A percentile compares a stretch with the other conserved stretches of the same genome.
Evolutionary conservation across 148 eudicot species (phyloP).

Genomic region (Salicornia ramosissima): DNA sequence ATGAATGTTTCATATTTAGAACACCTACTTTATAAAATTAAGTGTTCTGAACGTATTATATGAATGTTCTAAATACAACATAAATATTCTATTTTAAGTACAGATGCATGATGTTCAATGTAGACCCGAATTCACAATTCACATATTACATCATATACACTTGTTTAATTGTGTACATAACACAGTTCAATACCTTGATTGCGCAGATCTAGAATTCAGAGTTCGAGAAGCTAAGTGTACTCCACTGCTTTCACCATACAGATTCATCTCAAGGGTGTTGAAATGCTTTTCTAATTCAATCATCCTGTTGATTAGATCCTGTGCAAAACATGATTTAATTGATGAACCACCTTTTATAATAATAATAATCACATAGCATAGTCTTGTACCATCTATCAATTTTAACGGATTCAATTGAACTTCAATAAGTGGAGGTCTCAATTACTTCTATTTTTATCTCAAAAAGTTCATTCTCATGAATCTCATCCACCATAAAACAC

Average conservation of each 20-base stretch:
- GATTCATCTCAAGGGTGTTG: slow-evolving; percentile 69
- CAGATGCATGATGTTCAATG: no score
- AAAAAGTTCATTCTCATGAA: no score
- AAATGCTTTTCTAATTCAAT: slow-evolving; percentile 85
- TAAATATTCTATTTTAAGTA: no score
- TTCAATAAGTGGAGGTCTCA: no score
- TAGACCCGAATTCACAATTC: no score
- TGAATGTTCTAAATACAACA: no score
- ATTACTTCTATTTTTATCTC: no score
- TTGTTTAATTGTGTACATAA: background rate
- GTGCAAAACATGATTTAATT: slow-evolving; percentile 13
- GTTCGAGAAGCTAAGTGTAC: slow-evolving; percentile 35
- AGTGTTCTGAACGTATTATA: no score
- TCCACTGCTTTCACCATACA: slow-evolving; percentile 57
- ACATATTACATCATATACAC: background rate
- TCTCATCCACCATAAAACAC: no score
- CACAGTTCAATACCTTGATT: slow-evolving; percentile 53
- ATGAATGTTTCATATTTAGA: no score
- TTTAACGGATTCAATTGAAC: background rate
- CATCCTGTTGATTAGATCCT: slow-evolving; percentile 71
- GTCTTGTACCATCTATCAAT: background rate
- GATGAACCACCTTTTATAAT: background rate
- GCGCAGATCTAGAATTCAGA: slow-evolving; percentile 36
- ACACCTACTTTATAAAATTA: no score
- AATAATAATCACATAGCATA: background rate